A percentile compares a stretch with the other conserved stretches of the same genome.
phyloP scores from a whole-genome alignment of 2,329 filamentous ascomycete species.

The Nannizzia gypsea region DNA sequence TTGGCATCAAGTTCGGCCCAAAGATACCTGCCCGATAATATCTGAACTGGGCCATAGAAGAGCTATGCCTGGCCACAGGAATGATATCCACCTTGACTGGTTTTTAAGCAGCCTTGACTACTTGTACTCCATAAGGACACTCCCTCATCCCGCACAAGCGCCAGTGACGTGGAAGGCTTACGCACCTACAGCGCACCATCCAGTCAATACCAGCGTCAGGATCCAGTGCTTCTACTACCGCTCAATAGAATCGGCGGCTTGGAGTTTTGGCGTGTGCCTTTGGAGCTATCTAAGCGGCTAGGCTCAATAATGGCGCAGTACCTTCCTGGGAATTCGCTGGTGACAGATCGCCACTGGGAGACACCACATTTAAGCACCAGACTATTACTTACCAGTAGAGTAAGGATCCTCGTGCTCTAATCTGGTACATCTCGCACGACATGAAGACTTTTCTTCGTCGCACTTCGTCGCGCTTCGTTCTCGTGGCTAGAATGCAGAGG shows the following conservation, averaged over 20 bases:
- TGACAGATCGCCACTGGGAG: neutral
- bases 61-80: too few relatives aligned
- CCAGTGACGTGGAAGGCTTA: too few relatives aligned
- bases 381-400: too few relatives aligned
- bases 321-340: neutral
- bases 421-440: neutral
- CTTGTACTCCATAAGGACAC: too few relatives aligned
- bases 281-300: neutral
- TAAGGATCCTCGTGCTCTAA: too few relatives aligned
- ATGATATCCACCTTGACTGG: too few relatives aligned
- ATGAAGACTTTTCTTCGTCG: neutral
- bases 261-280: neutral
- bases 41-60: too few relatives aligned
- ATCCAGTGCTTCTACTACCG: neutral
- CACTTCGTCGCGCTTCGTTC: neutral
- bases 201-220: neutral
- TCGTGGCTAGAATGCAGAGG: too few relatives aligned
- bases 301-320: neutral
- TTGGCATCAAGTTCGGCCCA: too few relatives aligned
- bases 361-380: neutral
- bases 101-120: too few relatives aligned
- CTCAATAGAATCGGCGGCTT: neutral
- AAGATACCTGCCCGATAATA: too few relatives aligned
- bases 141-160: too few relatives aligned
- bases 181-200: neutral